phyloP scores from a whole-genome alignment of 768 basidiomycete species.

The Saitozyma podzolica region DNA sequence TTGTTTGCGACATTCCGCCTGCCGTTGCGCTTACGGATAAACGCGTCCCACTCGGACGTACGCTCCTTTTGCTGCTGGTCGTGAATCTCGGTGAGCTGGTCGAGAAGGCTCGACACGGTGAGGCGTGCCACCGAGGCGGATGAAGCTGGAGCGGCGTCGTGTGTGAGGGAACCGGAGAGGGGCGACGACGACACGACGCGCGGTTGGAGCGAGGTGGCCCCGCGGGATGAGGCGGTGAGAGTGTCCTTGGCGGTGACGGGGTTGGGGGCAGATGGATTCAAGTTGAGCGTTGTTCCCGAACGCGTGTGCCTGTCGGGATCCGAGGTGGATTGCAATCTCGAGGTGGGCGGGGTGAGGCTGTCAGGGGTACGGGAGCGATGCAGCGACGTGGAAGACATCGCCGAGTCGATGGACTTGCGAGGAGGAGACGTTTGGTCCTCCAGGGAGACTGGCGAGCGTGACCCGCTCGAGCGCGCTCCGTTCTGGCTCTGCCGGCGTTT shows the following conservation, averaged over 20 bases:
- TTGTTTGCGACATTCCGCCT: constrained; percentile 55
- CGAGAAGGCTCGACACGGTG: constrained; percentile 71
- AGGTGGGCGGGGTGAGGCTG: not conserved
- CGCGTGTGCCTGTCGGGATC: constrained; percentile 24
- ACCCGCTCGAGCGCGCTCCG: constrained; percentile 1
- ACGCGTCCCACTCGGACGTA: constrained; percentile 82
- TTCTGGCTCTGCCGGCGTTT: constrained; percentile 14
- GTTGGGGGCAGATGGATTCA: constrained; percentile 40
- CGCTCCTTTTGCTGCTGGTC: constrained; percentile 66
- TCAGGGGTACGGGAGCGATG: constrained; percentile 3
- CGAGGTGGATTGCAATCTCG: not conserved
- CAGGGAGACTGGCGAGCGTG: no score
- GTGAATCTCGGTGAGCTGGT: constrained; percentile 76
- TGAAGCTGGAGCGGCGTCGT: constrained; percentile 1
- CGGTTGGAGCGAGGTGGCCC: constrained; percentile 29
- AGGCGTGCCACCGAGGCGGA: constrained; percentile 10
- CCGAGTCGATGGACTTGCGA: constrained; percentile 29
- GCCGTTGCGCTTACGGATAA: constrained; percentile 63
- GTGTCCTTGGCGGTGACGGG: constrained; percentile 39
- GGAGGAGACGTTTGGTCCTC: constrained; percentile 1
- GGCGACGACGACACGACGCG: constrained; percentile 12
- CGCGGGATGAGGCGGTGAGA: constrained; percentile 42
- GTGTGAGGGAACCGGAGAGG: constrained; percentile 8
- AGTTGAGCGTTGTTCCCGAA: constrained; percentile 20
- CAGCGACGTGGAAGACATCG: not conserved